Evolutionary conservation across 768 basidiomycete species (phyloP).

Genomic region (Nidularia pulvinata): DNA sequence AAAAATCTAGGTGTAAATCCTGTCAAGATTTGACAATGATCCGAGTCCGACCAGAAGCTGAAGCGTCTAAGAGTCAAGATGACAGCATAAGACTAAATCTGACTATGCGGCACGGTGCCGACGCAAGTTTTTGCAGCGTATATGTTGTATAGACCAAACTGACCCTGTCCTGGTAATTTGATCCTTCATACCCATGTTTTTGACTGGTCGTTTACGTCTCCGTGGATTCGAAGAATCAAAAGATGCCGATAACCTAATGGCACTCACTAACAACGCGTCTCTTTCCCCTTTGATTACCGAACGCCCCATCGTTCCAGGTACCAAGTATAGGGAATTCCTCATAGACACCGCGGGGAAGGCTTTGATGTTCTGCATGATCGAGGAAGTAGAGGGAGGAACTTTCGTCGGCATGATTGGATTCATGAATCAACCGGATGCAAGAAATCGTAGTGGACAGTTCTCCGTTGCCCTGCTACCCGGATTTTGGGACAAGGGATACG

Average conservation of each 20-base stretch:
- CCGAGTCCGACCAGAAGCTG: too few species aligned
- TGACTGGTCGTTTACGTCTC: conserved; percentile 5
- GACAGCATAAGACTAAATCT: too few species aligned
- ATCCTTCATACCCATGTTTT: background rate
- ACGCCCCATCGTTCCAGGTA: conserved; percentile 6
- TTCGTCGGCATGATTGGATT: background rate
- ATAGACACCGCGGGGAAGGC: conserved; percentile 6
- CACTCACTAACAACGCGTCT: conserved; percentile 8
- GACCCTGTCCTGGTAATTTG: too few species aligned
- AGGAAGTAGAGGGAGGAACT: background rate
- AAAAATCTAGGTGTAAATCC: too few species aligned
- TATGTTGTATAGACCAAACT: too few species aligned
- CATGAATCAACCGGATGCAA: background rate
- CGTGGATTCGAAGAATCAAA: conserved; percentile 6
- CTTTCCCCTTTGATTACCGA: conserved; percentile 8
- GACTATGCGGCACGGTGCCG: too few species aligned
- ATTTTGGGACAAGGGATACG: conserved; percentile 6
- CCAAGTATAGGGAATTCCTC: conserved; percentile 8
- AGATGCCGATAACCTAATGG: conserved; percentile 10
- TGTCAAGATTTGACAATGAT: too few species aligned
- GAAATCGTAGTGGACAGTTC: background rate
- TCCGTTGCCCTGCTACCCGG: background rate
- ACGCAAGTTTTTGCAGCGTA: too few species aligned
- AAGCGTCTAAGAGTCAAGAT: too few species aligned
- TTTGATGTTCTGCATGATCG: conserved; percentile 15